A percentile compares a stretch with the other conserved stretches of the same genome.
phyloP scores from a whole-genome alignment of 441 rosid genomes.

The Pelargonium citronellum region DNA sequence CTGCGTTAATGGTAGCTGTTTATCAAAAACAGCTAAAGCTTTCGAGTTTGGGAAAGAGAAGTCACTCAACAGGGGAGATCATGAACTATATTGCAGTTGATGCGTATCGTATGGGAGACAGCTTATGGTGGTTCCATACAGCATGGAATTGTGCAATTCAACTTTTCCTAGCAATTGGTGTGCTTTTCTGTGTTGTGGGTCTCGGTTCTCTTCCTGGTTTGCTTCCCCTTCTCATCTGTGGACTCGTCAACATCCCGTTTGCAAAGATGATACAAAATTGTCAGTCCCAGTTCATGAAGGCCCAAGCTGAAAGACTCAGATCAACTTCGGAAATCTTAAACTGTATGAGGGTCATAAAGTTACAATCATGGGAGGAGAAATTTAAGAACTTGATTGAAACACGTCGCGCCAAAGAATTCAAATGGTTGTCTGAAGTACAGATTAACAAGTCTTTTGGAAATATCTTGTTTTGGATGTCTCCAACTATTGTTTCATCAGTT shows the following conservation, averaged over 20 bases:
- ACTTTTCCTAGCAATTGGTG: slow-evolving; percentile 51
- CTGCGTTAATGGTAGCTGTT: slow-evolving; percentile 77
- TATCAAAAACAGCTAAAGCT: slow-evolving; percentile 75
- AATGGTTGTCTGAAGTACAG: slow-evolving; percentile 65
- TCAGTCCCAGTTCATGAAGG: slow-evolving; percentile 64
- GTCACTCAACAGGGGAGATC: slow-evolving; percentile 82
- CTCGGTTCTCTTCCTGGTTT: slow-evolving; percentile 66
- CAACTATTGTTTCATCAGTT: slow-evolving; percentile 66
- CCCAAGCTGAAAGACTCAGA: slow-evolving; percentile 69
- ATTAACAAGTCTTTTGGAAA: slow-evolving; percentile 46
- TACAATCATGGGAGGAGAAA: slow-evolving; percentile 88
- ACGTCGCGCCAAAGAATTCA: slow-evolving; percentile 54
- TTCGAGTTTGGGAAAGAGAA: slow-evolving; percentile 60
- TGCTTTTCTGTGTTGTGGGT: slow-evolving; percentile 65
- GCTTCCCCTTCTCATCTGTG: slow-evolving; percentile 54
- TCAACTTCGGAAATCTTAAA: slow-evolving; percentile 78
- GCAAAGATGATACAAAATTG: slow-evolving; percentile 66
- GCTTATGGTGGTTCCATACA: slow-evolving; percentile 79
- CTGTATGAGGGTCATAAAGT: slow-evolving; percentile 77
- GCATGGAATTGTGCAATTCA: slow-evolving; percentile 60
- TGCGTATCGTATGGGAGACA: slow-evolving; percentile 87
- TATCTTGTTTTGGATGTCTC: slow-evolving; percentile 67
- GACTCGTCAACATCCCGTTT: slow-evolving; percentile 66
- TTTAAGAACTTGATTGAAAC: slow-evolving; percentile 60
- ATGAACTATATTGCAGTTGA: slow-evolving; percentile 76